Conservation (phyloP, 805 yeast species). For the Candida tibetensis region DNA sequence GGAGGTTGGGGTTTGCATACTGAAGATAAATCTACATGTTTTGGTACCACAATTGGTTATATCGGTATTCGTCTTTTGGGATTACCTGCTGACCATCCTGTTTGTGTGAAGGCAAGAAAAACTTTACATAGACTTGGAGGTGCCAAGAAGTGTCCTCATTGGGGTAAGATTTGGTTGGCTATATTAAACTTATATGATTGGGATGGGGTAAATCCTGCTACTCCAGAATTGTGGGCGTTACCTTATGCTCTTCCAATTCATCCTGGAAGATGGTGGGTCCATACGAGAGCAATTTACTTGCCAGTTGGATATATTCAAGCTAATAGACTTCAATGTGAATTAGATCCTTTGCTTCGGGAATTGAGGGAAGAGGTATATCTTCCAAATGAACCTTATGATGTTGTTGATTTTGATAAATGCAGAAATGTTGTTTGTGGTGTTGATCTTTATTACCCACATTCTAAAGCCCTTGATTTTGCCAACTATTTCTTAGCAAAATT, state of each 20-base stretch:
- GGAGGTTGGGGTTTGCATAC: conserved; percentile 99
- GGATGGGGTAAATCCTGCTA: conserved; percentile 98
- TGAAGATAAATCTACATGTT: conserved; percentile 89
- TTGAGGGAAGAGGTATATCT: conserved; percentile 78
- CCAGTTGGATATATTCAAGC: conserved; percentile 82
- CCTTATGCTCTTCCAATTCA: conserved; percentile 83
- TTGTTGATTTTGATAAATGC: conserved; percentile 64
- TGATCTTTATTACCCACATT: conserved; percentile 92
- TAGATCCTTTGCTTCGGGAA: conserved; percentile 61
- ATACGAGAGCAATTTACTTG: conserved; percentile 85
- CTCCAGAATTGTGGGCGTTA: conserved; percentile 88
- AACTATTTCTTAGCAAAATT: conserved; percentile 61
- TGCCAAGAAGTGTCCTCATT: conserved; percentile 86
- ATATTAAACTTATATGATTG: conserved; percentile 78
- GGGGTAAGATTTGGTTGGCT: conserved; percentile 96
- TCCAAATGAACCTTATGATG: conserved; percentile 50
- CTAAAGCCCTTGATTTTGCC: conserved; percentile 57
- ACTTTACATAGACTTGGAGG: conserved; percentile 79
- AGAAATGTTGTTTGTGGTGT: conserved; percentile 87
- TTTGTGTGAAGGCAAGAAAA: conserved; percentile 68
- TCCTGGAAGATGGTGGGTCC: conserved; percentile 99
- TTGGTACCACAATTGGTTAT: conserved; percentile 90
- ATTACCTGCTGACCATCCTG: conserved; percentile 67
- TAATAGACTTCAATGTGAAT: conserved; percentile 49
- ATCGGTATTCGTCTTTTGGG: conserved; percentile 81